Conservation (phyloP, 2,329 filamentous ascomycete genomes). For the Didymellaceae sp. region DNA sequence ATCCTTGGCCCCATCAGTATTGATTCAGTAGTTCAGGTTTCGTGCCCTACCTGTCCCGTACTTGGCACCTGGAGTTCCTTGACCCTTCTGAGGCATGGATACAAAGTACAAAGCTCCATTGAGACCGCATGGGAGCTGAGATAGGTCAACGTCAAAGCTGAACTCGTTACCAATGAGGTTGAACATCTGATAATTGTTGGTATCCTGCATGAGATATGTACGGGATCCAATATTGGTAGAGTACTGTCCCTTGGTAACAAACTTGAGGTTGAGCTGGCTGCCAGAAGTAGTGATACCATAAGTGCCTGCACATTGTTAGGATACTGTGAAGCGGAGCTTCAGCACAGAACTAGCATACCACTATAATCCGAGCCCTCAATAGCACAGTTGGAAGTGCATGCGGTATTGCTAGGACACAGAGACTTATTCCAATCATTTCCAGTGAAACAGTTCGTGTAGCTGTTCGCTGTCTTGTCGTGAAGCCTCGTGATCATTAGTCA, state of each 20-base stretch:
- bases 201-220: conserved; percentile 45
- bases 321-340: too few relatives aligned
- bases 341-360: not conserved
- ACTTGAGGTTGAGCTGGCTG: conserved; percentile 60
- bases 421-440: conserved; percentile 51
- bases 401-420: conserved; percentile 42
- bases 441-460: conserved; percentile 49
- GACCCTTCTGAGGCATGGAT: conserved; percentile 61
- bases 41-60: conserved; percentile 57
- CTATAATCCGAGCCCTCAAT: conserved; percentile 50
- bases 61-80: conserved; percentile 57
- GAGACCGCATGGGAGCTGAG: conserved; percentile 70
- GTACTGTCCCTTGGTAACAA: conserved; percentile 59
- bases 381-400: conserved; percentile 45
- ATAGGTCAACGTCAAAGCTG: conserved; percentile 55
- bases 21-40: not conserved
- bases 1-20: conserved; percentile 38
- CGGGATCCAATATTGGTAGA: conserved; percentile 49
- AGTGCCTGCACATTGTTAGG: not conserved
- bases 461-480: conserved; percentile 43
- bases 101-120: conserved; percentile 63
- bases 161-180: conserved; percentile 48
- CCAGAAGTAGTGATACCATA: conserved; percentile 60
- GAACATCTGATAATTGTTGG: conserved; percentile 45
- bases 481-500: conserved; percentile 27